Evolutionary conservation across 78 protist species (phyloP), one percentile per base, ranked within the genome.

Genomic region (Dictyostelium citrinum): DNA sequence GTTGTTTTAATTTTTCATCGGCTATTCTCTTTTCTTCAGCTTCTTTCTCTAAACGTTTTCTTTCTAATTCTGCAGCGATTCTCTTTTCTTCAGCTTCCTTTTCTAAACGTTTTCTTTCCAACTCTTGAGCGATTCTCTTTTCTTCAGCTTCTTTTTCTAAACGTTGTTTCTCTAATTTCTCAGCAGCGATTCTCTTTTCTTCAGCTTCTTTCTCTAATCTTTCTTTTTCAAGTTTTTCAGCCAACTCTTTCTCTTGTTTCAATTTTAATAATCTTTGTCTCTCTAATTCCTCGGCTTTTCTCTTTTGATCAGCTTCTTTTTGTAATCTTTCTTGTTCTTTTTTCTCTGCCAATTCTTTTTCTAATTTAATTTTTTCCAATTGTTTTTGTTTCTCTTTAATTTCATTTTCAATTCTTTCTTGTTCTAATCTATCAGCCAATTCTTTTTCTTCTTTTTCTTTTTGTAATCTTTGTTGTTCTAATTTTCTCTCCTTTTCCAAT

Each of bases 141-240:
- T 72, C 55, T 39, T 72, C 39, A 27, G 76, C 43, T 68, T 68
- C 39, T 9, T 49, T 17, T 39, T 71, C 45, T 16, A 12, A 22
- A 31, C 49, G 24, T 71, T 71, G 9, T 33, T 33, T 33, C 37
- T 71, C 45, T 16, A 33, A 20, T 33, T 20, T 17, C 14, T 33
- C 11, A 20, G n/a, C 9, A 6, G 60, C 60, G 0, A 55, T 55
- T 55, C 64, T 55, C 37, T 39, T 72, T 16, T 72, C 58, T 4
- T 14, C 45, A 7, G 35, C 74, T 10, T 37, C 83, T 16, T 55
- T 24, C 6, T 60, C 91, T 37, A 58, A 9, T 24, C 76, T 58
- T 37, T 84, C 70, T 29, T 76, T 55, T 76, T 76, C 92, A 2
- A 43, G 6, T 81, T 64, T 61, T 9, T 55, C 86, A 70, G 77